Conservation (phyloP, 768 basidiomycete species). For the Phlebiopsis flavidoalba region DNA sequence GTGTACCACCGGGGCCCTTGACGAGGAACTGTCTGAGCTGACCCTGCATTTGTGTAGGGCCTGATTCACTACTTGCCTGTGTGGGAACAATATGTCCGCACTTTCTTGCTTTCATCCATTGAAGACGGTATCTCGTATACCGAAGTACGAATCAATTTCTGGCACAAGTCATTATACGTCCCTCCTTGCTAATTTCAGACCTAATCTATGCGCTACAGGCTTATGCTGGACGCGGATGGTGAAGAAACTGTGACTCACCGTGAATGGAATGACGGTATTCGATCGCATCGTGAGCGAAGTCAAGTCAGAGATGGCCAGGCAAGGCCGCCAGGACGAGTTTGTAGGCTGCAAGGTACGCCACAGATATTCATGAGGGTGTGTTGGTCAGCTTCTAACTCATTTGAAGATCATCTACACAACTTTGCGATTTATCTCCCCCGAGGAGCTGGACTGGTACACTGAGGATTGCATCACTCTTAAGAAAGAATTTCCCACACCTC, state of each 20-base stretch:
- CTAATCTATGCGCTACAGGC: background rate
- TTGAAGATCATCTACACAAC: conserved; percentile 63
- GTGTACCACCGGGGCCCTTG: conserved; percentile 14
- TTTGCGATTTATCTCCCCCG: conserved; percentile 46
- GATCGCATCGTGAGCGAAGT: conserved; percentile 47
- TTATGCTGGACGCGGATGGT: conserved; percentile 53
- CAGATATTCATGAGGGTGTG: conserved; percentile 27
- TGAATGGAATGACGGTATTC: conserved; percentile 53
- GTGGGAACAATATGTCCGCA: conserved; percentile 52
- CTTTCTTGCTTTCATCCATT: conserved; percentile 57
- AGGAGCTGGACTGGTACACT: conserved; percentile 59
- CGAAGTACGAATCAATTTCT: conserved; percentile 66
- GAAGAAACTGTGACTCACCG: conserved; percentile 52
- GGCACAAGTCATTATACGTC: conserved; percentile 36
- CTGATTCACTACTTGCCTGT: conserved; percentile 50
- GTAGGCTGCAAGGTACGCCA: conserved; percentile 43
- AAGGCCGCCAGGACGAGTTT: conserved; percentile 58
- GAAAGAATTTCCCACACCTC: conserved; percentile 63
- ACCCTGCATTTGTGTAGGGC: conserved; percentile 19
- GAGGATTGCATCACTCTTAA: conserved; percentile 73
- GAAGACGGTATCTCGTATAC: conserved; percentile 70
- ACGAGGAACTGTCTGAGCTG: background rate
- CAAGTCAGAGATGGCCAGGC: conserved; percentile 41
- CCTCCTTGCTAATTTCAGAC: background rate
- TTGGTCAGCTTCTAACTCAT: conserved; percentile 20